Evolutionary conservation across 2,329 filamentous ascomycete genomes (phyloP), one percentile per base, ranked within the genome.

Genomic region (Phyllosticta citriasiana): DNA sequence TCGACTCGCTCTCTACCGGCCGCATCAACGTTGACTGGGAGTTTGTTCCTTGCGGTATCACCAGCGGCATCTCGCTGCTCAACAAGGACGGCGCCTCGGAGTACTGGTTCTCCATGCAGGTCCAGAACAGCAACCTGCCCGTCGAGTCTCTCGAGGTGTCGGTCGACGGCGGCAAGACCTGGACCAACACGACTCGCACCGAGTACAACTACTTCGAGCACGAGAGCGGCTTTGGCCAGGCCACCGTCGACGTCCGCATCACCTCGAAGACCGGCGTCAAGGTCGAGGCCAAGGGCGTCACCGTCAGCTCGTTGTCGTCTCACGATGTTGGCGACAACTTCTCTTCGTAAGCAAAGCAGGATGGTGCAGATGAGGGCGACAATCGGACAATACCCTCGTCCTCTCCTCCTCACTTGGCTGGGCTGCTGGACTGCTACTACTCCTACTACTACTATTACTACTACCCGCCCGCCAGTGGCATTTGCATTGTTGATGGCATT

Each of bases 21-120:
- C 65, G 80, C 22, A 81, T 84, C 60, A 66, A 74, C 63, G 73
- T 83, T 14, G 71, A 70, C 50, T 84, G 80, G 79, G 69, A 77
- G 40, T 76, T 77, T 63, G 77, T 82, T 10, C 67, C 77, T 22
- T 84, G 82, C 66, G 79, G 77, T 53, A 80, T 84, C 67, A 75
- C 75, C 55, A 71, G 74, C 0, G 77, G 80, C 1, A 70, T 84
- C 9, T 66, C 74, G 54, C 74, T 84, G 25, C 77, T 79, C 70
- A 82, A 81, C 73, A 83, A 84, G 69, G 74, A 76, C 24, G 79
- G 79, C 25, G 77, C 78, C 3, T 80, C 78, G 4, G 68, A 72
- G 30, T 77, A 78, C 70, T 83, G 81, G 80, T 84, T 84, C 73
- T 78, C 77, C 55, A 84, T 85, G 78, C 85, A 88, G 70, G 84